A percentile compares a stretch with the other conserved stretches of the same genome.
Conservation (phyloP, 106 monocot genomes). For the Alisma plantagoaquatica region DNA sequence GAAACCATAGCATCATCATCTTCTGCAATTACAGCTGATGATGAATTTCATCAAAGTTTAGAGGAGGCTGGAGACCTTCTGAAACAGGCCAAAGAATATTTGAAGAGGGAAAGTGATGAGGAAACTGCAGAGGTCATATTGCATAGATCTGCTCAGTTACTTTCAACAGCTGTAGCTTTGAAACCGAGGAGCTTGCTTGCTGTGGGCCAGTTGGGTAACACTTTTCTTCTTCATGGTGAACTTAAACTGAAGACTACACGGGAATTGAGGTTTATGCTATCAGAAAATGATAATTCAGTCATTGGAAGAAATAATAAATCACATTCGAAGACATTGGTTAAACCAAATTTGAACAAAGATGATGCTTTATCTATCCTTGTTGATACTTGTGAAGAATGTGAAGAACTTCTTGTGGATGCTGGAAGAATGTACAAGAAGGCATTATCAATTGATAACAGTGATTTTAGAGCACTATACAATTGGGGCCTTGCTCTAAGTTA, state of each 20-base stretch:
- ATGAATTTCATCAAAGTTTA: slow-evolving; percentile 43
- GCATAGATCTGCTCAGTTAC: slow-evolving; percentile 55
- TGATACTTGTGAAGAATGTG: slow-evolving; percentile 93
- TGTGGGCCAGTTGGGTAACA: slow-evolving; percentile 84
- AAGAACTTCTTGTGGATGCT: slow-evolving; percentile 68
- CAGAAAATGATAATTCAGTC: slow-evolving; percentile 19
- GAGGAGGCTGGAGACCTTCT: slow-evolving; percentile 45
- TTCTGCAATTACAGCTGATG: slow-evolving; percentile 21
- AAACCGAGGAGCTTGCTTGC: slow-evolving; percentile 68
- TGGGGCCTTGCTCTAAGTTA: slow-evolving; percentile 91
- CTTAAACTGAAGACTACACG: slow-evolving; percentile 78
- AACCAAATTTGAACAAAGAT: slow-evolving; percentile 27
- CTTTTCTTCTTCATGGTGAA: slow-evolving; percentile 90
- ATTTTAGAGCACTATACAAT: slow-evolving; percentile 84
- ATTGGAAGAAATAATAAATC: slow-evolving; percentile 9
- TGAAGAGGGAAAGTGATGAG: slow-evolving; percentile 45
- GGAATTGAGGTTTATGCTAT: slow-evolving; percentile 66
- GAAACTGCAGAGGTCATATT: slow-evolving; percentile 42
- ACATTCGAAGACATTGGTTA: slow-evolving; percentile 20
- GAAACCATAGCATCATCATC: too few relatives aligned
- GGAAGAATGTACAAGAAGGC: slow-evolving; percentile 76
- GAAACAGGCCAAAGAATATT: slow-evolving; percentile 53
- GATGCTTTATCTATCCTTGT: slow-evolving; percentile 42
- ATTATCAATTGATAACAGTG: slow-evolving; percentile 78
- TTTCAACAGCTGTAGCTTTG: slow-evolving; percentile 52